A percentile compares a stretch with the other conserved stretches of the same genome.
phyloP scores from a whole-genome alignment of 345 rosid genomes.

The Barbarea vulgaris region DNA sequence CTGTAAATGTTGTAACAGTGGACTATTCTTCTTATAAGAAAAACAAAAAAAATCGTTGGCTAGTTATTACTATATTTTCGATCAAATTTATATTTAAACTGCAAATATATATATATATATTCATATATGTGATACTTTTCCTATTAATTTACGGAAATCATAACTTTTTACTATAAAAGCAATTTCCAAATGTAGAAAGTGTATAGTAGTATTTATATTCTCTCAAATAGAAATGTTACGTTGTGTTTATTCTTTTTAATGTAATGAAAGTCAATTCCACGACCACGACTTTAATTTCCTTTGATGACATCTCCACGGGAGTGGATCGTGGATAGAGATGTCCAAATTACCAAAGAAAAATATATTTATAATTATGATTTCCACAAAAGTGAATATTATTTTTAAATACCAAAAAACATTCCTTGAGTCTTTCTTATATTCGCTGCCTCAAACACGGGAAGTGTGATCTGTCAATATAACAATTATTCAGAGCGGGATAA shows the following conservation, averaged over 20 bases:
- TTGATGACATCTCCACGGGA: slow-evolving; percentile 8
- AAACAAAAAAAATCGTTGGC: not conserved
- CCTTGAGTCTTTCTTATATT: not conserved
- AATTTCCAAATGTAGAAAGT: not conserved
- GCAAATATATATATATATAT: too few species aligned
- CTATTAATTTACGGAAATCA: not conserved
- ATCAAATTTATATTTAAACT: not conserved
- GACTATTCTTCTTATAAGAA: not conserved
- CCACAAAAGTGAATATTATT: not conserved
- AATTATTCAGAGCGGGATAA: not conserved
- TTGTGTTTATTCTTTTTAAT: not conserved
- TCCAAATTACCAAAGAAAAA: not conserved
- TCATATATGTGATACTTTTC: not conserved
- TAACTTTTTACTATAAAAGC: not conserved
- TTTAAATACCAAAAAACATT: not conserved
- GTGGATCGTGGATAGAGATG: slow-evolving; percentile 1
- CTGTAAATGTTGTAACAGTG: slow-evolving; percentile 5
- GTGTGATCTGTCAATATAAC: not conserved
- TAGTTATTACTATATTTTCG: not conserved
- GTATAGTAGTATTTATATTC: not conserved
- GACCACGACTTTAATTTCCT: not conserved
- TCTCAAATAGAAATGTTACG: not conserved
- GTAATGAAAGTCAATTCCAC: slow-evolving; percentile 17
- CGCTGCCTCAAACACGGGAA: not conserved
- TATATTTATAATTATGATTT: not conserved